phyloP scores from a whole-genome alignment of 495 filamentous ascomycete genomes.

The Aspergillus baeticus region DNA sequence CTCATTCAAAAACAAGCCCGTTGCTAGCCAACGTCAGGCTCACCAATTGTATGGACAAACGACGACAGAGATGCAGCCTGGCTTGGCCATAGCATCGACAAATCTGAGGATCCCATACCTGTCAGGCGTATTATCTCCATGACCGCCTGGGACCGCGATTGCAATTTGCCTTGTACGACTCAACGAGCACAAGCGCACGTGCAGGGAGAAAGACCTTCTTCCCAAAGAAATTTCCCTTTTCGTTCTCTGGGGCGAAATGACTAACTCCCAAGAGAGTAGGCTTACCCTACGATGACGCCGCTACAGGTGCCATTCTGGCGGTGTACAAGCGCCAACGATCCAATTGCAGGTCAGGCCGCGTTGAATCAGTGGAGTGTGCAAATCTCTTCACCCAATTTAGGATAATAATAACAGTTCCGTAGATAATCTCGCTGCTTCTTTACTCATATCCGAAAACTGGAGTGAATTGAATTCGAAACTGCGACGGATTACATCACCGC shows the following conservation, averaged over 20 bases:
- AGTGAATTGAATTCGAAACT: neutral
- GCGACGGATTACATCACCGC: neutral
- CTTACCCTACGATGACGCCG: slow-evolving; percentile 14
- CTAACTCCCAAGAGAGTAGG: neutral
- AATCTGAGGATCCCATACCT: neutral
- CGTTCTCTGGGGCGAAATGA: slow-evolving; percentile 4
- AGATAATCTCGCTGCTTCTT: no score
- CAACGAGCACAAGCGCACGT: neutral
- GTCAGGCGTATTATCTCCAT: neutral
- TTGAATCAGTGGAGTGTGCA: slow-evolving; percentile 16
- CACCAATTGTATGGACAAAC: neutral
- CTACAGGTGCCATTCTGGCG: slow-evolving; percentile 19
- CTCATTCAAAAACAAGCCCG: slow-evolving; percentile 12
- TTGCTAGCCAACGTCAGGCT: slow-evolving; percentile 8
- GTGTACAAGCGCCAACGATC: slow-evolving; percentile 20
- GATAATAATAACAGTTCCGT: neutral
- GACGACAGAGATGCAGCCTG: neutral
- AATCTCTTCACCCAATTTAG: neutral
- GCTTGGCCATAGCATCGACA: neutral
- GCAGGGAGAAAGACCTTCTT: neutral
- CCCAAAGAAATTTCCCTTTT: neutral
- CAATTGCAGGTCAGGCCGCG: slow-evolving; percentile 16
- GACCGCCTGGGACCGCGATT: neutral
- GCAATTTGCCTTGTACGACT: neutral
- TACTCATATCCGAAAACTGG: neutral